A percentile compares a stretch with the other conserved stretches of the same genome.
phyloP scores from a whole-genome alignment of 106 monocot species.

The Cymbidium sinense region DNA sequence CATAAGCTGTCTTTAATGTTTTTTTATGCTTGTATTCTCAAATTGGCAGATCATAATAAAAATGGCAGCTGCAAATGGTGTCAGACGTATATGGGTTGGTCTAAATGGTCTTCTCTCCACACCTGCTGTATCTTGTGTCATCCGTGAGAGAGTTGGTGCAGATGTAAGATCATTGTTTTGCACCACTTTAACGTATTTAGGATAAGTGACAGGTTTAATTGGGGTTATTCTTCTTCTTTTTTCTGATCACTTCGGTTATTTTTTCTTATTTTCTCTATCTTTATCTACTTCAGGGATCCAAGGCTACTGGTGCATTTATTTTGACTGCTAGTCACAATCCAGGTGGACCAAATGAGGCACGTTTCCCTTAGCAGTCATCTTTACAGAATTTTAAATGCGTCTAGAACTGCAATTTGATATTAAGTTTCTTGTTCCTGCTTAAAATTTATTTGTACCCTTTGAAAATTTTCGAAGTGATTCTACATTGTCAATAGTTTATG shows the following conservation, averaged over 20 bases:
- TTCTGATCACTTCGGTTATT: background rate
- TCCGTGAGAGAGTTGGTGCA: too few species aligned
- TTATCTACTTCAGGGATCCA: conserved; percentile 4
- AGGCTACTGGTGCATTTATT: too few species aligned
- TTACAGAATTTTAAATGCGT: background rate
- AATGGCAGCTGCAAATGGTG: too few species aligned
- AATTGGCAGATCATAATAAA: too few species aligned
- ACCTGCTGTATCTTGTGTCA: too few species aligned
- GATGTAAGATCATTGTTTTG: background rate
- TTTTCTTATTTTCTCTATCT: conserved; percentile 1
- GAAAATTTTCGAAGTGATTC: background rate
- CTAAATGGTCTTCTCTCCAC: too few species aligned
- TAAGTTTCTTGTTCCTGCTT: background rate
- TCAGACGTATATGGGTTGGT: too few species aligned
- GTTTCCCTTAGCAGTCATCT: background rate
- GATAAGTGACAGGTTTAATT: background rate
- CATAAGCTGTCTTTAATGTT: background rate
- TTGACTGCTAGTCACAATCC: too few species aligned
- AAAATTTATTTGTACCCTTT: background rate
- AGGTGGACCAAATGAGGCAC: too few species aligned
- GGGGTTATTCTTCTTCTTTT: background rate
- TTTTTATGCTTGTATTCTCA: background rate
- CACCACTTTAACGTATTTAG: background rate
- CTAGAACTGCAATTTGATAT: background rate
- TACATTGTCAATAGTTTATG: background rate